Percentiles rank a stretch among this genome's conserved stretches.
phyloP scores from a whole-genome alignment of 257 asterid genomes.

The Solanum tarapatanum region DNA sequence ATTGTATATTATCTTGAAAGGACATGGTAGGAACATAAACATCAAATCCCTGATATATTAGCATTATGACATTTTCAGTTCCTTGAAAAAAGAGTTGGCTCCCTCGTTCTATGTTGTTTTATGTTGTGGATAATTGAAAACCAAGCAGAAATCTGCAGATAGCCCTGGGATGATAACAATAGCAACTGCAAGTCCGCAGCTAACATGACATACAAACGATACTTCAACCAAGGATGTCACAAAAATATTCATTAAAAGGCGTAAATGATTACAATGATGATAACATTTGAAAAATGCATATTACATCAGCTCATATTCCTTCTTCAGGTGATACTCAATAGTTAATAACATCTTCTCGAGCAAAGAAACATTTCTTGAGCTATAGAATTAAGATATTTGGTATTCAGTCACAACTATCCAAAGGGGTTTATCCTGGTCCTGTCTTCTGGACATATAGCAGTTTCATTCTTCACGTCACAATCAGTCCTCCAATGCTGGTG shows the following conservation, averaged over 20 bases:
- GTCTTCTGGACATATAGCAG: background rate
- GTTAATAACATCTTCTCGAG: background rate
- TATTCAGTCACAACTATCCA: background rate
- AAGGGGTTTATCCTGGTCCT: background rate
- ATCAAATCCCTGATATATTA: background rate
- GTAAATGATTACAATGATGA: background rate
- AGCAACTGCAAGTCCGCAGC: background rate
- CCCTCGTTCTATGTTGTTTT: no score
- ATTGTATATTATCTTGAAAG: background rate
- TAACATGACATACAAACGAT: background rate
- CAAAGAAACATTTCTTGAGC: background rate
- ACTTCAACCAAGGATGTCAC: background rate
- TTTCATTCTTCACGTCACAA: background rate
- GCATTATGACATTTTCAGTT: background rate
- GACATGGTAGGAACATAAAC: background rate
- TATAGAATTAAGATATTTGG: background rate
- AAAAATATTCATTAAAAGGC: background rate
- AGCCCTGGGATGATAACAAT: background rate
- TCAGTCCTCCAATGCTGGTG: background rate
- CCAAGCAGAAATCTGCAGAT: background rate
- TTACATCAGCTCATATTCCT: background rate
- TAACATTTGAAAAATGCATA: background rate
- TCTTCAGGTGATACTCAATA: background rate
- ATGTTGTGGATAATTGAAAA: background rate
- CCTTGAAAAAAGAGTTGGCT: background rate